Conservation (phyloP, 768 basidiomycete genomes). For the Xanthoconium stramineum region DNA sequence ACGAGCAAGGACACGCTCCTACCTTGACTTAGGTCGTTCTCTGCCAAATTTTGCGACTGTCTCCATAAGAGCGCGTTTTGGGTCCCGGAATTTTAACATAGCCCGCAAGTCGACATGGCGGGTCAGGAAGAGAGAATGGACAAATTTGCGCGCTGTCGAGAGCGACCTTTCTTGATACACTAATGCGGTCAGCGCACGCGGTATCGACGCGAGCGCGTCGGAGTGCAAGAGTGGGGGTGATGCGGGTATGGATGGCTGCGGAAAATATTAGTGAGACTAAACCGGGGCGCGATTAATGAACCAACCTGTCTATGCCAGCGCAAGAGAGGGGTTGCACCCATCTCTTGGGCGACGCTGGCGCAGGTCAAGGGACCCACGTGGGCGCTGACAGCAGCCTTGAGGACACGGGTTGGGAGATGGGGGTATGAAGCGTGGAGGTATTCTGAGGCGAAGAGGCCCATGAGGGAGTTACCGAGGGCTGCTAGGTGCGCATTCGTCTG, state of each 20-base stretch:
- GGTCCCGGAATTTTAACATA: slow-evolving; percentile 81
- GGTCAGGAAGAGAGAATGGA: slow-evolving; percentile 83
- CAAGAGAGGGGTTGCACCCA: slow-evolving; percentile 73
- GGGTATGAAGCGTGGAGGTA: slow-evolving; percentile 79
- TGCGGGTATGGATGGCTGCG: slow-evolving; percentile 47
- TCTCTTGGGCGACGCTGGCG: slow-evolving; percentile 80
- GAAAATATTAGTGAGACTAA: neutral
- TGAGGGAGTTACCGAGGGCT: slow-evolving; percentile 77
- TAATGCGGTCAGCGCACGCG: slow-evolving; percentile 82
- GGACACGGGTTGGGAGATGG: slow-evolving; percentile 84
- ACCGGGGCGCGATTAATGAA: neutral
- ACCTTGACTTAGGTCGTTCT: slow-evolving; percentile 71
- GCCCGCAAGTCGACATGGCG: slow-evolving; percentile 77
- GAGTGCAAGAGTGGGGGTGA: slow-evolving; percentile 60
- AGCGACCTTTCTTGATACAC: slow-evolving; percentile 88
- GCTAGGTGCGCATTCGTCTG: slow-evolving; percentile 74
- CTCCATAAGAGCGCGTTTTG: slow-evolving; percentile 70
- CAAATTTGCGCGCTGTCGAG: slow-evolving; percentile 81
- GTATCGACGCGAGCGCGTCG: slow-evolving; percentile 87
- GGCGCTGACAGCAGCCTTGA: slow-evolving; percentile 89
- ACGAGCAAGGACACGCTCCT: neutral
- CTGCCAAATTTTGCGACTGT: slow-evolving; percentile 69
- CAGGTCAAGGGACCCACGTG: slow-evolving; percentile 87
- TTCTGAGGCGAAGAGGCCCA: slow-evolving; percentile 89
- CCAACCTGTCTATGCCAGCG: slow-evolving; percentile 79